Base-by-base conservation (phyloP, 768 basidiomycete genomes). In the Lepiota venenata region DNA sequence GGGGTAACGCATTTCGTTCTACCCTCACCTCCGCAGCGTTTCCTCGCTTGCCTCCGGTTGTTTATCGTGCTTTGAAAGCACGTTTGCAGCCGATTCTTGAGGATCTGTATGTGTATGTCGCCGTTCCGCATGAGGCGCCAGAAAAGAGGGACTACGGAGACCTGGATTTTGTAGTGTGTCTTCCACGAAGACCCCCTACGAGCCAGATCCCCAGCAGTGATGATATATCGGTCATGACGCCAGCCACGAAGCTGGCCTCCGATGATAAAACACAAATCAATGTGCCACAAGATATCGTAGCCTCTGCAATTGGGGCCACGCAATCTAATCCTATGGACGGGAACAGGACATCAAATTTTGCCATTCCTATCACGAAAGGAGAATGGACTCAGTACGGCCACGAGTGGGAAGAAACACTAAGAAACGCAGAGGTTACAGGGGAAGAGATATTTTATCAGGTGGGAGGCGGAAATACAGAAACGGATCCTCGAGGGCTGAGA, bases 71-170 rank as follows among this genome's bases (percentile, higher is more conserved):
- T 0, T 64, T 87, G 38, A 88, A 85, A 66, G 61, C 69, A 1
- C 74, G 71, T 16, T 62, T 83, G 3, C 57, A 66, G 1, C 61
- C 74, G 1, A 71, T 65, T 4, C 64, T 91, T 27, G 60, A 68
- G 37, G 60, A 69, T 7, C 67, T 84, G 16, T 90, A 83, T 61
- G 52, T 64, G 1, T 60, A 73, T 50, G 85, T 85, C 18, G 72
- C 71, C 11, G 74, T 83, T 2, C 85, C 88, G 1, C 63, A 62
- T 6, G 87, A 88, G 66, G 82, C 79, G 8, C 88, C 87, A 12
- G 82, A 77, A 58, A 90, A 90, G 64, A 41, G 49, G 0, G 81
- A 84, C 63, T 72, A 86, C 57, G 88, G 88, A 1, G 88, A 91
- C 61, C 61, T 91, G 20, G 88, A 90, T 63, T 79, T 88, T 47